phyloP scores from a whole-genome alignment of 495 filamentous ascomycete genomes.

The Xylaria intraflava region DNA sequence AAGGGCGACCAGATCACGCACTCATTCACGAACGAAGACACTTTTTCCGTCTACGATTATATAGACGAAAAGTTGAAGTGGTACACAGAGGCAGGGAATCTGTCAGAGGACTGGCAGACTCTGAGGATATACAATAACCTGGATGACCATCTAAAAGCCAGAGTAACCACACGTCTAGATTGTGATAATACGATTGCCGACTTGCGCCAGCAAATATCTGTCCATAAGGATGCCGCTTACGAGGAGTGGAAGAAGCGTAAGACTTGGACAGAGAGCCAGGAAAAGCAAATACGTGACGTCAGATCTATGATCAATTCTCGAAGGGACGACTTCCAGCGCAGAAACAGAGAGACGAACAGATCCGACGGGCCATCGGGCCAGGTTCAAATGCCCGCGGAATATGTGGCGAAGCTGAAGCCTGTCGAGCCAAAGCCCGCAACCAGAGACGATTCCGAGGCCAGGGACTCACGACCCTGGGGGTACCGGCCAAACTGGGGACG shows the following conservation, averaged over 20 bases:
- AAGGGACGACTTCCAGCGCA: too few relatives aligned
- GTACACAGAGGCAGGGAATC: not conserved
- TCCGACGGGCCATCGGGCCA: too few relatives aligned
- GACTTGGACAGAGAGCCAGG: not conserved
- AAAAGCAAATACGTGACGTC: not conserved
- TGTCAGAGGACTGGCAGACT: not conserved
- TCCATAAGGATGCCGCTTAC: not conserved
- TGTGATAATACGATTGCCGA: not conserved
- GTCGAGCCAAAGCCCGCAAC: not conserved
- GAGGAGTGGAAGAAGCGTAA: not conserved
- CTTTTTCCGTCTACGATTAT: not conserved
- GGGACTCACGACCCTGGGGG: not conserved
- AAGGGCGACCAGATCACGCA: not conserved
- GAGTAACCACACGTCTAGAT: not conserved
- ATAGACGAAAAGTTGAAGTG: not conserved
- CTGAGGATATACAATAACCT: not conserved
- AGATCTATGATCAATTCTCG: not conserved
- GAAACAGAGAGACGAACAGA: too few relatives aligned
- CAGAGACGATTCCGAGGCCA: not conserved
- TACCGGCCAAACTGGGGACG: not conserved
- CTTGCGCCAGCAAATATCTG: not conserved
- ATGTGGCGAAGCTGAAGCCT: too few relatives aligned
- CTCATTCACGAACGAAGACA: not conserved
- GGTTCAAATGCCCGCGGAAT: too few relatives aligned
- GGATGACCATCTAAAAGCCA: not conserved